These are phyloP conservation scores for Aspergillus neotritici DNA, from an alignment of 2,329 filamentous ascomycete genomes.

Conservation along the genomic window DNA sequence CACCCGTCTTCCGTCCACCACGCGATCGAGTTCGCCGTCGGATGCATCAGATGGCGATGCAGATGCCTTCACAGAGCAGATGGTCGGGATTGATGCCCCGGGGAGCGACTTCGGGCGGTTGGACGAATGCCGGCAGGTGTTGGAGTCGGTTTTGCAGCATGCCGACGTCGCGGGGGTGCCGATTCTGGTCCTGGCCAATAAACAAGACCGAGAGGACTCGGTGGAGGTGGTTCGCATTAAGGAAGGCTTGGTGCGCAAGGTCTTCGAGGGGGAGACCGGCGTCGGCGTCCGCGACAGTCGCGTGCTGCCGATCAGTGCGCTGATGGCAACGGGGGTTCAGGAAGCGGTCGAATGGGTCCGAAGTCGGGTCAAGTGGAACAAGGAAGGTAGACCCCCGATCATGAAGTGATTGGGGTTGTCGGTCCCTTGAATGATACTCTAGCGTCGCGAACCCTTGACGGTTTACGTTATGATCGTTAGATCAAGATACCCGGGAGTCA, in stretches of 20 bases:
- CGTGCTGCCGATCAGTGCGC: slow-evolving; percentile 84
- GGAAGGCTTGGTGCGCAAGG: slow-evolving; percentile 88
- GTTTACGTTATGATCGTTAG: too few species aligned
- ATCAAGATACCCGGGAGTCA: too few species aligned
- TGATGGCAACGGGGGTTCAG: slow-evolving; percentile 73
- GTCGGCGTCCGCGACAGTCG: slow-evolving; percentile 80
- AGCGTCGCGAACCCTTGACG: too few species aligned
- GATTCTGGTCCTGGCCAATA: slow-evolving; percentile 87
- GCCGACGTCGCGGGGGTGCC: slow-evolving; percentile 87
- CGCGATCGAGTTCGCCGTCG: slow-evolving; percentile 24
- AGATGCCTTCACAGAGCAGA: slow-evolving; percentile 29
- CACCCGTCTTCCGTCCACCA: slow-evolving; percentile 38
- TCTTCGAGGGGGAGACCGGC: slow-evolving; percentile 91
- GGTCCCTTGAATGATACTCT: too few species aligned
- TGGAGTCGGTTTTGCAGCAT: slow-evolving; percentile 84
- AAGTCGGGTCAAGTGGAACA: slow-evolving; percentile 92
- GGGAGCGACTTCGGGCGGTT: slow-evolving; percentile 50
- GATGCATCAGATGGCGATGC: slow-evolving; percentile 12
- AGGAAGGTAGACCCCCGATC: slow-evolving; percentile 81
- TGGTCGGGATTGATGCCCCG: slow-evolving; percentile 32
- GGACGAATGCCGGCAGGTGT: slow-evolving; percentile 80
- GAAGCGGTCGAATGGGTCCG: slow-evolving; percentile 98
- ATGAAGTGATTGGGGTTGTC: slow-evolving; percentile 62
- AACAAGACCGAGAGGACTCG: slow-evolving; percentile 95
- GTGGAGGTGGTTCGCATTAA: slow-evolving; percentile 97